These are phyloP conservation scores for Dimargaris cristalligena DNA, from an alignment of 192 early-diverging fungal genomes.

Conservation along the genomic window DNA sequence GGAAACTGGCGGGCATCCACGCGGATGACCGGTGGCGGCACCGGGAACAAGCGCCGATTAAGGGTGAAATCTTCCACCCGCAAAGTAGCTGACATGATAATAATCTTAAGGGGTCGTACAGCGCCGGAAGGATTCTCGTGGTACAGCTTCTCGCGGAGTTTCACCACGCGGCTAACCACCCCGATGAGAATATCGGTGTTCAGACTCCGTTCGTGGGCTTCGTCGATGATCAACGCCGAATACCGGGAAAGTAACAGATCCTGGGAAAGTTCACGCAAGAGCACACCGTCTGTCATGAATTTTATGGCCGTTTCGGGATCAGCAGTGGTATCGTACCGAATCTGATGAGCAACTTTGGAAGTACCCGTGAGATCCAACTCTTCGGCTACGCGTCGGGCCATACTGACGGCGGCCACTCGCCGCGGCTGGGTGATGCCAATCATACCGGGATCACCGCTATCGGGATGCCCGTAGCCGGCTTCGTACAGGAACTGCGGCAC, in stretches of 20 bases:
- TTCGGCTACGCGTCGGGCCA: slow-evolving; percentile 85
- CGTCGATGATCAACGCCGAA: slow-evolving; percentile 92
- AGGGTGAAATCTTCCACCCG: slow-evolving; percentile 90
- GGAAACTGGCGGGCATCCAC: slow-evolving; percentile 86
- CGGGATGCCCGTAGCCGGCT: slow-evolving; percentile 85
- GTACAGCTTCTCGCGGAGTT: slow-evolving; percentile 47
- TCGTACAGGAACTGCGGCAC: slow-evolving; percentile 97
- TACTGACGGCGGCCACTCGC: slow-evolving; percentile 89
- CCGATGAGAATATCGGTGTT: slow-evolving; percentile 98
- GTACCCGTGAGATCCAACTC: slow-evolving; percentile 65
- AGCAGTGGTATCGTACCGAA: slow-evolving; percentile 82
- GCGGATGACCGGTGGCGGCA: slow-evolving; percentile 68
- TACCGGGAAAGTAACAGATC: slow-evolving; percentile 87
- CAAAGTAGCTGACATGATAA: slow-evolving; percentile 99
- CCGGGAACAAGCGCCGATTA: slow-evolving; percentile 62
- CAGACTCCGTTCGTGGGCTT: slow-evolving; percentile 95
- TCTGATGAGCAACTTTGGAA: slow-evolving; percentile 37
- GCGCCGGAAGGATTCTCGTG: slow-evolving; percentile 24
- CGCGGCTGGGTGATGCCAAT: slow-evolving; percentile 97
- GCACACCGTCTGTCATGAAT: slow-evolving; percentile 99
- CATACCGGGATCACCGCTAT: slow-evolving; percentile 64
- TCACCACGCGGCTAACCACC: slow-evolving; percentile 79
- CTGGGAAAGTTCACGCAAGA: slow-evolving; percentile 77
- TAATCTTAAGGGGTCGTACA: slow-evolving; percentile 62
- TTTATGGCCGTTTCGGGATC: slow-evolving; percentile 70